Percentiles rank a stretch among this genome's conserved stretches.
These are phyloP conservation scores for Exutisphaerella laricina DNA, from an alignment of 2,329 filamentous ascomycete species.

Conservation along the genomic window DNA sequence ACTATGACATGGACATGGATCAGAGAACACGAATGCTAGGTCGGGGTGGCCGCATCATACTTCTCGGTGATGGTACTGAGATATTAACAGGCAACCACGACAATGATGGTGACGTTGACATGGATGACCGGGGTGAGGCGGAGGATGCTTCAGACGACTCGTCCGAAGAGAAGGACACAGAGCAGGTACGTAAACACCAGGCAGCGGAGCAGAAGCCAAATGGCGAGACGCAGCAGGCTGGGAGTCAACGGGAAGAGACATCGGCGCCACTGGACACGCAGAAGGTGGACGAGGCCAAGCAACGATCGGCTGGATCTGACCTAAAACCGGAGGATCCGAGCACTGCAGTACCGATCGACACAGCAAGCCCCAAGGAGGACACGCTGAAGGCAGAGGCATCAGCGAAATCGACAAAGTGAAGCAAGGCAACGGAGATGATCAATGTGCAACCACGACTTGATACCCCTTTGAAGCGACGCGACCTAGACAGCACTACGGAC, in stretches of 20 bases:
- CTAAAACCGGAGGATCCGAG: slow-evolving; percentile 27
- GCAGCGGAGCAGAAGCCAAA: slow-evolving; percentile 21
- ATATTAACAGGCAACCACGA: slow-evolving; percentile 63
- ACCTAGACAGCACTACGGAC: slow-evolving; percentile 6
- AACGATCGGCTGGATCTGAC: slow-evolving; percentile 10
- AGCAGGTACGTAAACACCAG: slow-evolving; percentile 68
- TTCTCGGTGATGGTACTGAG: slow-evolving; percentile 92
- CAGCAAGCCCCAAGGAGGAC: slow-evolving; percentile 13
- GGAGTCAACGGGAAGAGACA: slow-evolving; percentile 47
- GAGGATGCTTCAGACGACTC: slow-evolving; percentile 45
- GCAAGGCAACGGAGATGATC: slow-evolving; percentile 1
- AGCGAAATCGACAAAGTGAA: slow-evolving; percentile 14
- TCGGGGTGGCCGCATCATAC: slow-evolving; percentile 77
- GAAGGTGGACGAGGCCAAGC: slow-evolving; percentile 29
- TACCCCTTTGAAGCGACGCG: slow-evolving; percentile 20
- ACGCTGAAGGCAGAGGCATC: background rate
- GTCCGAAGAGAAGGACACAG: slow-evolving; percentile 74
- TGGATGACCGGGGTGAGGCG: slow-evolving; percentile 68
- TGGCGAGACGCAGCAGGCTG: slow-evolving; percentile 20
- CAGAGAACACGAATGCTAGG: slow-evolving; percentile 62
- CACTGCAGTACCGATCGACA: slow-evolving; percentile 21
- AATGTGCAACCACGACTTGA: slow-evolving; percentile 19
- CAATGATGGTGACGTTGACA: slow-evolving; percentile 62
- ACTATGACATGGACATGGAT: slow-evolving; percentile 70
- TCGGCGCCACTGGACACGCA: slow-evolving; percentile 38